Percentiles rank a stretch among this genome's conserved stretches.
phyloP scores from a whole-genome alignment of 768 basidiomycete genomes.

The Podaxis sp. region DNA sequence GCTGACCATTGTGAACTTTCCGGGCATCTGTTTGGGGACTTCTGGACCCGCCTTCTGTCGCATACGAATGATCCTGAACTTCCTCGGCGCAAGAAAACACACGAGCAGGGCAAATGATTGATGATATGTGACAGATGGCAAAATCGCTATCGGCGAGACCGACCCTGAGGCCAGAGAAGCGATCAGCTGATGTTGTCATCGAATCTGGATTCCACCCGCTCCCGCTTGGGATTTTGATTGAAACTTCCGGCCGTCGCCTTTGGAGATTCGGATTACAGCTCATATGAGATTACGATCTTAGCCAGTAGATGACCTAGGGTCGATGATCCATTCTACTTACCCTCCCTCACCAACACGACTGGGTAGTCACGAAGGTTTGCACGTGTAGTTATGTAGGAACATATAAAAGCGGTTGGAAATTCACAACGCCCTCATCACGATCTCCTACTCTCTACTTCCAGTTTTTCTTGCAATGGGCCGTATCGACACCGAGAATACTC shows the following conservation, averaged over 20 bases:
- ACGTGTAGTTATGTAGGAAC: constrained; percentile 13
- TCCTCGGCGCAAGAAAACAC: not conserved
- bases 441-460: constrained; percentile 1
- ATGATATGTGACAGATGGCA: not conserved
- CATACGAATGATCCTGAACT: not conserved
- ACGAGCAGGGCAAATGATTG: not conserved
- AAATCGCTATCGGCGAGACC: not conserved
- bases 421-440: constrained; percentile 3
- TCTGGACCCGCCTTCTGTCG: not conserved
- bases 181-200: constrained; percentile 2
- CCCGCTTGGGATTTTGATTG: constrained; percentile 6
- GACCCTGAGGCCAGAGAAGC: not conserved
- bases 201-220: constrained; percentile 9
- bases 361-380: constrained; percentile 7
- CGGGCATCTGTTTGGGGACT: not conserved
- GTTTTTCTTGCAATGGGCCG: constrained; percentile 17
- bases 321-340: constrained; percentile 2
- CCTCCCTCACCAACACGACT: not conserved
- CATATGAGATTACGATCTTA: constrained; percentile 1
- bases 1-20: not conserved
- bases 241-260: not conserved
- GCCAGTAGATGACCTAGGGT: not conserved
- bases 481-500: constrained; percentile 18
- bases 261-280: constrained; percentile 1
- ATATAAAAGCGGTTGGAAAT: constrained; percentile 14